Evolutionary conservation across 768 basidiomycete genomes (phyloP).

Genomic region (Paxillus rubicundulus): DNA sequence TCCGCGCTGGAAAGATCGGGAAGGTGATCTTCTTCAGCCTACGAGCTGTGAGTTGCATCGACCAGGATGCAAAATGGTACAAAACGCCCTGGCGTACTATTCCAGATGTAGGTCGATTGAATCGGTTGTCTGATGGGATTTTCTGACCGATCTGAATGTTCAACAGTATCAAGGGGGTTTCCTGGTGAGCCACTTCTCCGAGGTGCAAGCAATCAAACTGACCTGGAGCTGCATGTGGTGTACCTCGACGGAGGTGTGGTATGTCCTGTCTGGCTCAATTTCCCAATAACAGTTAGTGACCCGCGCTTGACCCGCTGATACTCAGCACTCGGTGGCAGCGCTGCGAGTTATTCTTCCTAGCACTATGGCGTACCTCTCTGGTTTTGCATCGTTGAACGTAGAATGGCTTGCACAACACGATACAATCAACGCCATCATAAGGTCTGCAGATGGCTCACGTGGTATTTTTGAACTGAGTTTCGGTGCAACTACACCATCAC

Average conservation of each 20-base stretch:
- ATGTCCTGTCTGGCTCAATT: conserved; percentile 26
- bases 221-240: conserved; percentile 1
- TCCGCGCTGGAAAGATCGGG: conserved; percentile 66
- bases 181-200: conserved; percentile 49
- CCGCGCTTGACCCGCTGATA: background rate
- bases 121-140: background rate
- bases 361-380: conserved; percentile 53
- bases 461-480: conserved; percentile 65
- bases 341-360: conserved; percentile 58
- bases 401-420: conserved; percentile 76
- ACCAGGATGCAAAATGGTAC: conserved; percentile 69
- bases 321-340: conserved; percentile 64
- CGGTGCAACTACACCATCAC: conserved; percentile 49
- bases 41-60: conserved; percentile 49
- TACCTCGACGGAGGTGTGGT: conserved; percentile 81
- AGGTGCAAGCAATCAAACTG: background rate
- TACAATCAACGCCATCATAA: conserved; percentile 62
- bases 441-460: conserved; percentile 47
- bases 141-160: conserved; percentile 4
- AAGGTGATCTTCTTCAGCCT: conserved; percentile 66
- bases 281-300: background rate
- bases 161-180: conserved; percentile 77
- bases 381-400: conserved; percentile 65
- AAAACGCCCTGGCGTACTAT: conserved; percentile 82
- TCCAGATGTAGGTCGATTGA: conserved; percentile 59